phyloP scores from a whole-genome alignment of 1,139 yeast species.

The Debaryomyces robertsiae region DNA sequence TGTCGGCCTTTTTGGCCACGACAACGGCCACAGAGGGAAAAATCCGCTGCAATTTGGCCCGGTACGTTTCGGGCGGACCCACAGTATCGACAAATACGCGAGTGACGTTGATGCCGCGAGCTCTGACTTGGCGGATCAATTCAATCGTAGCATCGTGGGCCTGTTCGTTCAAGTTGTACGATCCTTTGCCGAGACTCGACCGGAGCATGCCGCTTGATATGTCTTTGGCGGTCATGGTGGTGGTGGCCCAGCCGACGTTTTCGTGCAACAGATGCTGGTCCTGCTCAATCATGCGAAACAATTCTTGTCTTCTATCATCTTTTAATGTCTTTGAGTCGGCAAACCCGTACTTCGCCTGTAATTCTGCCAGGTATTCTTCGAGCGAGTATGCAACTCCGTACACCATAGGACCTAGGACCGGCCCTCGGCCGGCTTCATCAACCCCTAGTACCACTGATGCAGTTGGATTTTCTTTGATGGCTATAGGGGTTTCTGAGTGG shows the following conservation, averaged over 20 bases:
- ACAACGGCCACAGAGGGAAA: constrained; percentile 77
- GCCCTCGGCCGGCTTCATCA: constrained; percentile 98
- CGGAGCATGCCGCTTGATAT: constrained; percentile 88
- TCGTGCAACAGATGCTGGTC: constrained; percentile 45
- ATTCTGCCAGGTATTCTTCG: constrained; percentile 48
- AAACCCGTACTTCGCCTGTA: constrained; percentile 70
- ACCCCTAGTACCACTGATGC: constrained; percentile 69
- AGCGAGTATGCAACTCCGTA: constrained; percentile 85
- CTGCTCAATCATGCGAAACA: constrained; percentile 62
- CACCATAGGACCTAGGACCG: constrained; percentile 97
- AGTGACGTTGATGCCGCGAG: constrained; percentile 60
- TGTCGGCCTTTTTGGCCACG: constrained; percentile 96
- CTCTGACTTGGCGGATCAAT: constrained; percentile 62
- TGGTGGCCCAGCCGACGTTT: constrained; percentile 86
- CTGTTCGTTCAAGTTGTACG: constrained; percentile 86
- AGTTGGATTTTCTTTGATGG: constrained; percentile 18
- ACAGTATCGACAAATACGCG: constrained; percentile 93
- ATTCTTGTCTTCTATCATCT: constrained; percentile 63
- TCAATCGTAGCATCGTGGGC: constrained; percentile 94
- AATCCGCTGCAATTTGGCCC: constrained; percentile 63
- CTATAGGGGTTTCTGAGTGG: constrained; percentile 34
- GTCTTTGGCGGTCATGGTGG: constrained; percentile 83
- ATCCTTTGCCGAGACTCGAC: constrained; percentile 50
- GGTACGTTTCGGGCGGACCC: constrained; percentile 89
- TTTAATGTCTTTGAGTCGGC: constrained; percentile 91